Evolutionary conservation across 306 rosid species (phyloP).

Genomic region (Cercis canadensis): DNA sequence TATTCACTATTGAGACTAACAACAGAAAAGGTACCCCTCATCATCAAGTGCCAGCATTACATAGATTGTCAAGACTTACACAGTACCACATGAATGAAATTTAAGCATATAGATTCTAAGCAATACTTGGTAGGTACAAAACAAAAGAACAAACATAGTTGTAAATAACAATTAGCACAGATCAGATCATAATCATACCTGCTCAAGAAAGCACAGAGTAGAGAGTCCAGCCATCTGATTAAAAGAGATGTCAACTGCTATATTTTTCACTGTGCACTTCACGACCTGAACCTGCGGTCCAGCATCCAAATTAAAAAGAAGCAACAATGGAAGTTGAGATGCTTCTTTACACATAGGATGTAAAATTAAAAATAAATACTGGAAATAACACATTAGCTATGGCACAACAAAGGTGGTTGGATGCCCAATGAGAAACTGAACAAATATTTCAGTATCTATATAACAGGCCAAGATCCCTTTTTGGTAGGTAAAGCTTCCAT

Average conservation of each 20-base stretch:
- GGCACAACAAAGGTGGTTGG: slow-evolving; percentile 12
- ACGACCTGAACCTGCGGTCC: slow-evolving; percentile 66
- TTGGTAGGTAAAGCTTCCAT: neutral
- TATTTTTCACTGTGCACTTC: slow-evolving; percentile 61
- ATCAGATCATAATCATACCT: no score
- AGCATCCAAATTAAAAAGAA: slow-evolving; percentile 33
- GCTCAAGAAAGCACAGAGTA: slow-evolving; percentile 67
- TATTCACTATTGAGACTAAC: slow-evolving; percentile 25
- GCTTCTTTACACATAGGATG: neutral
- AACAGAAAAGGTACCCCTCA: slow-evolving; percentile 7
- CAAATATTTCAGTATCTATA: neutral
- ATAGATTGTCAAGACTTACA: slow-evolving; percentile 12
- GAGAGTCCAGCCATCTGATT: slow-evolving; percentile 71
- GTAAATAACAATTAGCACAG: slow-evolving; percentile 11
- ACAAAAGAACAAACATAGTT: slow-evolving; percentile 26
- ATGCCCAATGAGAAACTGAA: slow-evolving; percentile 1
- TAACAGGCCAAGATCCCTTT: neutral
- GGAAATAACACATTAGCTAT: neutral
- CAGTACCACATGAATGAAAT: neutral
- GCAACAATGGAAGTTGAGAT: slow-evolving; percentile 24
- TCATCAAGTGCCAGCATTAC: slow-evolving; percentile 26
- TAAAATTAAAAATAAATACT: neutral
- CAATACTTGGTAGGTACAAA: neutral
- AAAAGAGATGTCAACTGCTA: slow-evolving; percentile 72
- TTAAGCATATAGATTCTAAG: slow-evolving; percentile 28